These are phyloP conservation scores for Eruca vesicaria DNA, from an alignment of 441 rosid species.

Conservation along the genomic window DNA sequence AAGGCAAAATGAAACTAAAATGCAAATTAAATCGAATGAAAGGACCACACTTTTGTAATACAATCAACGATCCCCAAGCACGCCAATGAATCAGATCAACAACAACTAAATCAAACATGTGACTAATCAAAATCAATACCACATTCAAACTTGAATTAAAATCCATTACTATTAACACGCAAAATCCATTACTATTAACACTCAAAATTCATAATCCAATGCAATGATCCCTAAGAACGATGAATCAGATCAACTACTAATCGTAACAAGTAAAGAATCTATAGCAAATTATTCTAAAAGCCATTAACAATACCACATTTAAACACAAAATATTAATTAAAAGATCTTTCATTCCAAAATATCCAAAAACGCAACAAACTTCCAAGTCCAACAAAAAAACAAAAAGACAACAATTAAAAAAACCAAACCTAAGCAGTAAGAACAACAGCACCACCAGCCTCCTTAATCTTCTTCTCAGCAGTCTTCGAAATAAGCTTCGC, in stretches of 20 bases:
- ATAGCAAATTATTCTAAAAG: too few relatives aligned
- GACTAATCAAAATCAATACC: background rate
- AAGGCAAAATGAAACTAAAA: background rate
- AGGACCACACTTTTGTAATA: background rate
- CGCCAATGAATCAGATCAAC: background rate
- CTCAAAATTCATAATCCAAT: too few relatives aligned
- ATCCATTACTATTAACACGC: background rate
- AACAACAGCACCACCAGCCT: conserved; percentile 70
- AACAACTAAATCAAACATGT: background rate
- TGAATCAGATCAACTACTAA: too few relatives aligned
- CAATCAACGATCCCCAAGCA: background rate
- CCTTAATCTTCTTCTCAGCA: conserved; percentile 88
- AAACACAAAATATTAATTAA: background rate
- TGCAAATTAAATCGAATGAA: background rate
- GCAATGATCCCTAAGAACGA: too few relatives aligned
- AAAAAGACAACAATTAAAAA: background rate
- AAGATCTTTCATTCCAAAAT: background rate
- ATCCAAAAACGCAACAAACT: background rate
- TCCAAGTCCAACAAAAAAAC: background rate
- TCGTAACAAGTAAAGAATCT: too few relatives aligned
- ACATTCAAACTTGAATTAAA: background rate
- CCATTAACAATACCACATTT: too few relatives aligned
- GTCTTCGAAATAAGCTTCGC: conserved; percentile 79
- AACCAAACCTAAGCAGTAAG: conserved; percentile 54
- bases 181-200: background rate